These are phyloP conservation scores for Zostera marina DNA, from an alignment of 116 monocot genomes.

Conservation along the genomic window DNA sequence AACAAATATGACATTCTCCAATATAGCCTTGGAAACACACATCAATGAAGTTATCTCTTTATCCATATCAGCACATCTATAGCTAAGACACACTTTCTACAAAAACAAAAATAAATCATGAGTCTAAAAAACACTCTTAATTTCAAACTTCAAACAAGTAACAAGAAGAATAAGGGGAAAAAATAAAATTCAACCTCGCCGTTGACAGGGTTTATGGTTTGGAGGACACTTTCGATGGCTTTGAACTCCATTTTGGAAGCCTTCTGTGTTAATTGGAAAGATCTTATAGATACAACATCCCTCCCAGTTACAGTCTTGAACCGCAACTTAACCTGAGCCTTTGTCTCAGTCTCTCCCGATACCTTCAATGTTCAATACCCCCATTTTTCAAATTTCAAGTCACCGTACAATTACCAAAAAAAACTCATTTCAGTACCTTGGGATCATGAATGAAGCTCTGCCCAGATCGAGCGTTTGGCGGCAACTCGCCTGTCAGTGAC, in stretches of 20 bases:
- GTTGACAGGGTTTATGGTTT: conserved; percentile 87
- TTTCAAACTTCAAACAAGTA: not conserved
- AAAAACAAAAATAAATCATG: not conserved
- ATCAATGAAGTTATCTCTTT: conserved; percentile 89
- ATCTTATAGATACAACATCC: conserved; percentile 88
- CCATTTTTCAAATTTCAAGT: not conserved
- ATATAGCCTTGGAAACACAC: conserved; percentile 91
- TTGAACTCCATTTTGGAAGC: conserved; percentile 99
- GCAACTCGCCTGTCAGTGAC: conserved; percentile 85
- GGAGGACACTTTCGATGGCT: conserved; percentile 93
- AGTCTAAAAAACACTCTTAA: not conserved
- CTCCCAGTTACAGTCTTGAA: conserved; percentile 96
- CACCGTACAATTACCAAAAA: conserved; percentile 3
- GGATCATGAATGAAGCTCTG: conserved; percentile 97
- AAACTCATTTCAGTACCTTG: conserved; percentile 31
- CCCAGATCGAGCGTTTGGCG: conserved; percentile 89
- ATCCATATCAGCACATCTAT: conserved; percentile 98
- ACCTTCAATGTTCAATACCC: conserved; percentile 28
- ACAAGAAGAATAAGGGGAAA: not conserved
- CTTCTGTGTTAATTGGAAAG: conserved; percentile 95
- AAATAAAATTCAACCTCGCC: conserved; percentile 43
- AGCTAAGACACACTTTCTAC: conserved; percentile 97
- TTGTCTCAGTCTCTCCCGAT: conserved; percentile 95
- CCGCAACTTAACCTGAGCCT: conserved; percentile 90
- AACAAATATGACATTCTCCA: conserved; percentile 97